Evolutionary conservation across 1,284 basidiomycete species (phyloP), one percentile per base, ranked within the genome.

Genomic region (Fomitopsis pinicola): DNA sequence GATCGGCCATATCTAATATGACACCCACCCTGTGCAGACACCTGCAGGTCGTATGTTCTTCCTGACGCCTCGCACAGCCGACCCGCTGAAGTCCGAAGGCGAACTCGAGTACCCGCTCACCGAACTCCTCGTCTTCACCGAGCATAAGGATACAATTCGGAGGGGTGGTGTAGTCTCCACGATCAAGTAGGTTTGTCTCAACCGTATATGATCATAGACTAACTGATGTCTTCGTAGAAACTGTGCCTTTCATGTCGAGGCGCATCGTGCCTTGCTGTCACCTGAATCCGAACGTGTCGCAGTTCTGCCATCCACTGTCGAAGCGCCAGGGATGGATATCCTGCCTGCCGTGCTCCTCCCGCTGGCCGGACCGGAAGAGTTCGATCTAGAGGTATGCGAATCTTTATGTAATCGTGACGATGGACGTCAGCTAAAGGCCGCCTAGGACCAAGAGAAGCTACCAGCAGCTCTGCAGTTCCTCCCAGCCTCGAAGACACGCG

Each of bases 301-400:
- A 1, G 79, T 87, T 0, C 80, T 82, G 3, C 84, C 87, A 0
- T 87, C 87, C 15, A 77, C 74, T n/a, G 67, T 71, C 5, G 75
- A 74, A 14, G 92, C 90, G 1, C 87, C 91, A 8, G 94, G 94
- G 1, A 86, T 97, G 55, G 90, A 94, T 72, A 83, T 90, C 6
- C 79, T 97, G 5, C 89, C 92, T 0, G 91, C 87, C 68, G 80
- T 99, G 10, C 80, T 99, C 1, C 83, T 97, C 4, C 97, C 97
- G 0, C 82, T 99, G 2, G 95, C 96, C 64, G 96, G 96, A 5
- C 91, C 95, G 1, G 95, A 98, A 73, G 97, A 98, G 73, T 88
- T 93, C 63, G 94, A 97, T 63, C 80, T 95, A 2, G 95, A 97
- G 66, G 92, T 91, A 66, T 61, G 77, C 26, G 45, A n/a, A 48